Evolutionary conservation across 2,329 filamentous ascomycete species (phyloP).

Genomic region (Alternaria sp.): DNA sequence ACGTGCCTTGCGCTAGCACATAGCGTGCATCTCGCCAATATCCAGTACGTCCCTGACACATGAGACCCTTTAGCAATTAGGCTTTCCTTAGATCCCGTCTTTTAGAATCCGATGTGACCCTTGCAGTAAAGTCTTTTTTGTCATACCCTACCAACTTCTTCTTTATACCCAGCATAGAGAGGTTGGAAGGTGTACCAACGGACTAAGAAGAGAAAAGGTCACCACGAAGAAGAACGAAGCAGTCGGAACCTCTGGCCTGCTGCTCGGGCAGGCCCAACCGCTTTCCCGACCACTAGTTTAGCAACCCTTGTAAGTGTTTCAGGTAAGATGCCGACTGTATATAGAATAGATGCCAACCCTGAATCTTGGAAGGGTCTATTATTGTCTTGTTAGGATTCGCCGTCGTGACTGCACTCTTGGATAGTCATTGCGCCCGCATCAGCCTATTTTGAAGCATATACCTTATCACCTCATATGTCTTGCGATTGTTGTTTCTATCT

Average conservation of each 20-base stretch:
- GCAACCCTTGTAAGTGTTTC: not conserved
- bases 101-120: not conserved
- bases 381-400: not conserved
- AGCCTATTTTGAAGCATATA: not conserved
- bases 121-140: not conserved
- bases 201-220: not conserved
- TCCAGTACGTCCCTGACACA: not conserved
- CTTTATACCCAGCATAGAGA: not conserved
- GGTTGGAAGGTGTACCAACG: not conserved
- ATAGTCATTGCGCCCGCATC: not conserved
- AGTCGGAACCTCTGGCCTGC: not conserved
- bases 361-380: not conserved
- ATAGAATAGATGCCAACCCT: not conserved
- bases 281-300: slow-evolving; percentile 1
- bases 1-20: slow-evolving; percentile 13
- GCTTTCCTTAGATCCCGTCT: not conserved
- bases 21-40: not conserved
- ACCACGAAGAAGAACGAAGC: not conserved
- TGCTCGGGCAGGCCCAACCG: not conserved
- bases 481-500: not conserved
- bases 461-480: not conserved
- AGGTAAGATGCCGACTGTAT: not conserved
- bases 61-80: not conserved
- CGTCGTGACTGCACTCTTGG: not conserved
- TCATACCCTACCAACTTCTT: not conserved